These are phyloP conservation scores for Pyrus bretschneideri DNA, from an alignment of 306 rosid species.

Conservation along the genomic window DNA sequence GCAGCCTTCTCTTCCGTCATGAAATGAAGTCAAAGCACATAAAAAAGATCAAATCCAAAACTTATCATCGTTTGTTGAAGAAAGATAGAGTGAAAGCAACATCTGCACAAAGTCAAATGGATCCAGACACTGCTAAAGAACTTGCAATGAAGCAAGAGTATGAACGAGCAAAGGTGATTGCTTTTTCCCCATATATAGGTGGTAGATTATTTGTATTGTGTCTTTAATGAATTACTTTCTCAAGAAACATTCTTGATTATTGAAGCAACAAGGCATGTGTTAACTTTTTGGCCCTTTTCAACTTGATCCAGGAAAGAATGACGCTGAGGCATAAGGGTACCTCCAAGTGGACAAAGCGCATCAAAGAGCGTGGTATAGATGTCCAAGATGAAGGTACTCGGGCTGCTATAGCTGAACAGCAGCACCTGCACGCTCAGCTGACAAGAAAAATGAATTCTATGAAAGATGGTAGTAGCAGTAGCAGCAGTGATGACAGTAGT, in stretches of 20 bases:
- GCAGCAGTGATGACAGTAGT: constrained; percentile 51
- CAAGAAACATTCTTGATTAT: not conserved
- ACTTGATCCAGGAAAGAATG: constrained; percentile 70
- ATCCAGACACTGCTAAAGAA: constrained; percentile 80
- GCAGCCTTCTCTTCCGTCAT: constrained; percentile 77
- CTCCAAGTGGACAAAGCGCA: constrained; percentile 67
- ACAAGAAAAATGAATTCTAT: constrained; percentile 74
- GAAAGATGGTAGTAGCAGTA: constrained; percentile 56
- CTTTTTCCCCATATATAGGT: not conserved
- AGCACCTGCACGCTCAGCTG: constrained; percentile 54
- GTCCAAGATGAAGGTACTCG: constrained; percentile 93
- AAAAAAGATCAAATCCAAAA: constrained; percentile 83
- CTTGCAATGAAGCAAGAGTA: constrained; percentile 71
- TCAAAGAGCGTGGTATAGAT: constrained; percentile 57
- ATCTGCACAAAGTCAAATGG: constrained; percentile 42
- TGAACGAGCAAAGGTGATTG: constrained; percentile 69
- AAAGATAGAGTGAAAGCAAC: constrained; percentile 64
- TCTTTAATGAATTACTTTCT: not conserved
- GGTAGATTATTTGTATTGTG: not conserved
- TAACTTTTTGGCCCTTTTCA: constrained; percentile 1
- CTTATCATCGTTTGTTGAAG: constrained; percentile 71
- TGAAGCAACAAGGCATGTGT: not conserved
- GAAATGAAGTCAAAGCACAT: constrained; percentile 70
- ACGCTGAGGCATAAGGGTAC: constrained; percentile 67
- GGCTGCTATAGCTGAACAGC: constrained; percentile 72